phyloP scores from a whole-genome alignment of 345 rosid genomes.

The Eucalyptus regnans region DNA sequence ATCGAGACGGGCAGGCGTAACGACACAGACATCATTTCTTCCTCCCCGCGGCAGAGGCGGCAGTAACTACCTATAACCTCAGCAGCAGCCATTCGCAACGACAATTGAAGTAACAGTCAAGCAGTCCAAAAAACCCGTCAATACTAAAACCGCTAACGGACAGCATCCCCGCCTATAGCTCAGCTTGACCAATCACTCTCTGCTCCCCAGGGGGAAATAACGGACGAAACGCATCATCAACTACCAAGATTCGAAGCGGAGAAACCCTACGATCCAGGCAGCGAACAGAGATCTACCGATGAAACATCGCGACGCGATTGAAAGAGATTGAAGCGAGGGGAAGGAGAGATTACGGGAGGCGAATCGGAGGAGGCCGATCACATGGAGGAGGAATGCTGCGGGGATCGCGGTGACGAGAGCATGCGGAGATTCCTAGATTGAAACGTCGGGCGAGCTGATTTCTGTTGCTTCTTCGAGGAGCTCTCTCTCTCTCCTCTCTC shows the following conservation, averaged over 20 bases:
- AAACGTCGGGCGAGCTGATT: neutral
- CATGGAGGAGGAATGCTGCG: neutral
- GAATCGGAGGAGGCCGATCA: neutral
- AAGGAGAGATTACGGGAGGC: neutral
- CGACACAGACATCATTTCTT: neutral
- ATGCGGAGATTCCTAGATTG: neutral
- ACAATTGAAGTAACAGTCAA: neutral
- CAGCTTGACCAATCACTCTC: neutral
- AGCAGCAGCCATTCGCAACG: neutral
- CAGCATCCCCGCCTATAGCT: neutral
- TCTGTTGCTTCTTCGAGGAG: neutral
- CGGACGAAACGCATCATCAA: neutral
- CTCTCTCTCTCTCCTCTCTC: neutral
- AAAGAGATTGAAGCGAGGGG: neutral
- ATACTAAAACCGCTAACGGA: neutral
- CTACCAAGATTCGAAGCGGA: neutral
- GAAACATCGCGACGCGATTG: neutral
- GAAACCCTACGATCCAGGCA: neutral
- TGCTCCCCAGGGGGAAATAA: neutral
- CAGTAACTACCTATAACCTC: neutral
- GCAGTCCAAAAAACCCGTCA: neutral
- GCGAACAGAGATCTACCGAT: neutral
- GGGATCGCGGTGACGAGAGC: neutral
- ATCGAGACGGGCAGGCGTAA: neutral
- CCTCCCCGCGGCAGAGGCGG: neutral